Conservation (phyloP, 768 basidiomycete genomes). For the Pisolithus sp. region DNA sequence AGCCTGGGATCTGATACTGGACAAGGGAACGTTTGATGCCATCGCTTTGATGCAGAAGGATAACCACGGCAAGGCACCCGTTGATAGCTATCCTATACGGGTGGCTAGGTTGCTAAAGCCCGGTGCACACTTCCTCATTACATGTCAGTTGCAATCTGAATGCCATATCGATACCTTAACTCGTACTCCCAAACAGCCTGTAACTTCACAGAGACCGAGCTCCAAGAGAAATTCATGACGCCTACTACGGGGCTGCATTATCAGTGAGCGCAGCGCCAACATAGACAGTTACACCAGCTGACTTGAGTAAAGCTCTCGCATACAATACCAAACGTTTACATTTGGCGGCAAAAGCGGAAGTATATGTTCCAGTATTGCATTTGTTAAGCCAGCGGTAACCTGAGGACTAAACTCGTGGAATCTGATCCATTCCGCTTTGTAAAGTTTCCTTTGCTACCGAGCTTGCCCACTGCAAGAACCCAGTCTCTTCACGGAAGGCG, state of each 20-base stretch:
- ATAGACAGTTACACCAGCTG: background rate
- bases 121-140: conserved; percentile 70
- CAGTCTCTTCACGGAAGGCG: conserved; percentile 35
- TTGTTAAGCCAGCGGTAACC: conserved; percentile 35
- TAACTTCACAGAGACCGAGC: conserved; percentile 78
- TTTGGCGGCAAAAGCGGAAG: conserved; percentile 79
- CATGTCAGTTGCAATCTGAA: conserved; percentile 47
- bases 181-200: conserved; percentile 43
- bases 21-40: conserved; percentile 89
- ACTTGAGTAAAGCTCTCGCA: conserved; percentile 47
- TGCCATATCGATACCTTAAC: background rate
- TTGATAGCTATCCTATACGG: conserved; percentile 52
- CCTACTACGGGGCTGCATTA: conserved; percentile 47
- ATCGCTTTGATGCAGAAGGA: conserved; percentile 68
- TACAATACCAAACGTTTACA: conserved; percentile 64
- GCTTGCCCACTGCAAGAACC: conserved; percentile 60
- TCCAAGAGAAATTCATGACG: conserved; percentile 47
- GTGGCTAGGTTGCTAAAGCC: conserved; percentile 53
- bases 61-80: conserved; percentile 44
- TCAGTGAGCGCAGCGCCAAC: conserved; percentile 42
- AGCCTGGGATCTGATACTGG: conserved; percentile 69
- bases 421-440: conserved; percentile 53
- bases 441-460: conserved; percentile 65
- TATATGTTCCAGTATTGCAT: conserved; percentile 64
- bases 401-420: conserved; percentile 27